Base-by-base conservation (phyloP, 1,284 basidiomycete genomes). In the Microbotryum intermedium region DNA sequence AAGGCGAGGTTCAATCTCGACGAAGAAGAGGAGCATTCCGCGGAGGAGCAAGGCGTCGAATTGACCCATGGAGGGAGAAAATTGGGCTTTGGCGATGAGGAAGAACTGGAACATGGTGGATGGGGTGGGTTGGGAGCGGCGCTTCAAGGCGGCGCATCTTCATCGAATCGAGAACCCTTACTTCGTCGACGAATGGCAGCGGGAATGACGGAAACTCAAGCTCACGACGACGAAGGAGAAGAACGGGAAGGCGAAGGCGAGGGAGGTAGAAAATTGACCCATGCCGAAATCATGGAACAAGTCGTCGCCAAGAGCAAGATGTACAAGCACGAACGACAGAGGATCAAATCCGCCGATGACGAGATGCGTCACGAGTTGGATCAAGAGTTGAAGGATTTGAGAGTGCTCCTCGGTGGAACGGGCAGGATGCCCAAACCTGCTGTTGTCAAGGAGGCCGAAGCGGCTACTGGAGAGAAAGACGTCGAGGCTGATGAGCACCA, bases 271-370 rank as follows among this genome's bases (percentile, higher is more conserved):
- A 91, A 90, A 75, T 93, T 89, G 77, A 84, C 85, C 20, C 97
- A 97, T 76, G 86, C 88, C 5, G 93, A 99, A 73, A 90, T 97
- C 63, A 98, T 98, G 95, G 84, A 88, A 1, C 95, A 99, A 75
- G 87, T 99, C 54, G 92, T 99, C 53, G 88, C 91, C 16, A 98
- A 98, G 77, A 94, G 90, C 77, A 99, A 99, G 75, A 83, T 85
- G 57, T 83, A 95, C 77, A 97, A 93, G 79, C 76, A 87, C 60
- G 84, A 84, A 68, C 83, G 94, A 46, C 93, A 97, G 80, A 82
- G 87, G 71, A 85, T 91, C 74, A 85, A 84, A 66, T 89, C 93
- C 67, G 79, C 85, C 68, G 91, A 90, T 70, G 90, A 92, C 26
- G 86, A 87, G 67, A 79, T 92, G 21, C 87, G 95, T 57, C 84